Conservation (phyloP, 1,284 basidiomycete species). For the Butyriboletus appendiculatus region DNA sequence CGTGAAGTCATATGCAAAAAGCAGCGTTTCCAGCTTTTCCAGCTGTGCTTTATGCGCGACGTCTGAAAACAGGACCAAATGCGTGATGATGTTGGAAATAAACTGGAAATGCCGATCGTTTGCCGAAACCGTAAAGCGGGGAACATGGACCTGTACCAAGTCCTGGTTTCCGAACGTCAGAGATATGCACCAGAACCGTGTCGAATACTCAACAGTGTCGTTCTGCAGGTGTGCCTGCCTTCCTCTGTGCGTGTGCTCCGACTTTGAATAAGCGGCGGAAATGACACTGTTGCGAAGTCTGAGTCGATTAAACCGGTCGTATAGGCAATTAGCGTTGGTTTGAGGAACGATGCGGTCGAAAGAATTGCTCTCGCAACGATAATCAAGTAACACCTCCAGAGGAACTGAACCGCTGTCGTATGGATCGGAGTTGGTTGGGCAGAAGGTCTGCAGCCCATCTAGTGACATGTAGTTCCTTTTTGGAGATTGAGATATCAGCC, state of each 20-base stretch:
- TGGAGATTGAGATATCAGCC: conserved; percentile 3
- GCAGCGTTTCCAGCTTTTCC: conserved; percentile 80
- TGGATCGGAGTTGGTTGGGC: conserved; percentile 55
- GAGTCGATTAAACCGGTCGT: conserved; percentile 95
- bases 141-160: conserved; percentile 78
- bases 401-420: conserved; percentile 64
- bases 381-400: conserved; percentile 86
- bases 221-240: conserved; percentile 71
- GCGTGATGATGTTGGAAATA: conserved; percentile 87
- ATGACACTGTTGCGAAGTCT: conserved; percentile 76
- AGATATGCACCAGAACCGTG: background rate
- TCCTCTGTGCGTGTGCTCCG: conserved; percentile 38
- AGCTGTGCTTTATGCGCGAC: conserved; percentile 77
- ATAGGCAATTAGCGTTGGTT: conserved; percentile 83
- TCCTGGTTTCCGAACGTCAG: conserved; percentile 53
- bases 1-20: conserved; percentile 91
- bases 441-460: conserved; percentile 87
- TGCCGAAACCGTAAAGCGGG: conserved; percentile 88
- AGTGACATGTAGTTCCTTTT: conserved; percentile 73
- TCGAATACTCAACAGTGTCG: conserved; percentile 62
- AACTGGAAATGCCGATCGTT: conserved; percentile 85
- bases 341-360: conserved; percentile 92
- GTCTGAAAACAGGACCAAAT: conserved; percentile 88
- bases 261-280: conserved; percentile 41
- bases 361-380: conserved; percentile 76